Conservation (phyloP, 2,329 filamentous ascomycete genomes). For the Trichoderma simmonsii region DNA sequence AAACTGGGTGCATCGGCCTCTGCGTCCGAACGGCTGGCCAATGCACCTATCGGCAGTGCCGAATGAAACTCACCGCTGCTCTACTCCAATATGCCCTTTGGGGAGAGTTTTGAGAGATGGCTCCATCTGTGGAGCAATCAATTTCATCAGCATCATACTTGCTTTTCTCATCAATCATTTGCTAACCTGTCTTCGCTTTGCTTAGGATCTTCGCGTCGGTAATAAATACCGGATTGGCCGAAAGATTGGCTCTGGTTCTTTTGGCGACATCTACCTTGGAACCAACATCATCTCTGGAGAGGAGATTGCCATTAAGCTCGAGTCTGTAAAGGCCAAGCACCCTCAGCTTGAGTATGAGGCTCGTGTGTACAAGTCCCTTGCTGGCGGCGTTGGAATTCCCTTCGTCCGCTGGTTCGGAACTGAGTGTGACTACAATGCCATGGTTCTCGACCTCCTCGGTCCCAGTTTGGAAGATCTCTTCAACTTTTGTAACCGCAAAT, state of each 20-base stretch:
- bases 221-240: conserved; percentile 99
- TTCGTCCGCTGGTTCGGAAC: conserved; percentile 99
- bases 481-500: conserved; percentile 99
- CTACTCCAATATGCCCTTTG: neutral
- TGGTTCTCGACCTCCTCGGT: conserved; percentile 96
- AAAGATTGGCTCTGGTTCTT: conserved; percentile 96
- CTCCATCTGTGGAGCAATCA: neutral
- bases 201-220: conserved; percentile 93
- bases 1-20: neutral
- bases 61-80: conserved; percentile 5
- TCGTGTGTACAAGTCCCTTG: conserved; percentile 84
- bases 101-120: neutral
- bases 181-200: conserved; percentile 22
- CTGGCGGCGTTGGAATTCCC: conserved; percentile 94
- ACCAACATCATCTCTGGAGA: conserved; percentile 99
- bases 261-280: conserved; percentile 97
- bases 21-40: conserved; percentile 1
- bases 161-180: neutral
- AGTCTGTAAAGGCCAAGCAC: conserved; percentile 99
- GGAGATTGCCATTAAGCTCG: conserved; percentile 99
- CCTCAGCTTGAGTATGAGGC: conserved; percentile 98
- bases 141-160: neutral
- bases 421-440: conserved; percentile 99
- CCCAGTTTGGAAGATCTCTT: conserved; percentile 96
- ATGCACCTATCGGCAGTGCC: neutral